phyloP scores from a whole-genome alignment of 148 eudicot genomes.

The Cornus suecica region DNA sequence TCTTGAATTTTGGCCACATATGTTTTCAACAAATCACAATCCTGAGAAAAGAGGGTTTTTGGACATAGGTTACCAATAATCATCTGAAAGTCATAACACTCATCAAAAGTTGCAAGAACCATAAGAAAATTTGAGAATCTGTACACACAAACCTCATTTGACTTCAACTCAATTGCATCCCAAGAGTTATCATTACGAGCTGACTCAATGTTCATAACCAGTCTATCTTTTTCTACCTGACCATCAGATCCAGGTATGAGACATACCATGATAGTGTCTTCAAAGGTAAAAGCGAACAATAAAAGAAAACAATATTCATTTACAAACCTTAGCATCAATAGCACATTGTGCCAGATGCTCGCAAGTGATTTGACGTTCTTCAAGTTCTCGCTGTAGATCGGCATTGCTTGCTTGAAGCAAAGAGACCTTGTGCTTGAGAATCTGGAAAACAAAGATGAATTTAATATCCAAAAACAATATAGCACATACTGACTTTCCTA shows the following conservation, averaged over 20 bases:
- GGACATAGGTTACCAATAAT: slow-evolving; percentile 2
- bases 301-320: not conserved
- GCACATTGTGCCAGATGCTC: slow-evolving; percentile 76
- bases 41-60: slow-evolving; percentile 33
- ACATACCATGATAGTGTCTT: not conserved
- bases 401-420: slow-evolving; percentile 86
- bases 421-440: slow-evolving; percentile 82
- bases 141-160: slow-evolving; percentile 45
- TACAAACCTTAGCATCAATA: slow-evolving; percentile 81
- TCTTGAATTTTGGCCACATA: slow-evolving; percentile 80
- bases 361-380: slow-evolving; percentile 57
- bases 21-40: slow-evolving; percentile 58
- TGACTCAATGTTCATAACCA: slow-evolving; percentile 76
- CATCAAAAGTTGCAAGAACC: not conserved
- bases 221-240: slow-evolving; percentile 82
- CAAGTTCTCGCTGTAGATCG: slow-evolving; percentile 70
- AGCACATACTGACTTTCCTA: not conserved
- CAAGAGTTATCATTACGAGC: slow-evolving; percentile 67
- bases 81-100: not conserved
- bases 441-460: slow-evolving; percentile 32
- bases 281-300: not conserved
- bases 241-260: not conserved
- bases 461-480: not conserved
- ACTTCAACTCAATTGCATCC: slow-evolving; percentile 64
- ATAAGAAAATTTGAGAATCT: not conserved